These are phyloP conservation scores for Kondoa malvinella DNA, from an alignment of 768 basidiomycete genomes.

Conservation along the genomic window DNA sequence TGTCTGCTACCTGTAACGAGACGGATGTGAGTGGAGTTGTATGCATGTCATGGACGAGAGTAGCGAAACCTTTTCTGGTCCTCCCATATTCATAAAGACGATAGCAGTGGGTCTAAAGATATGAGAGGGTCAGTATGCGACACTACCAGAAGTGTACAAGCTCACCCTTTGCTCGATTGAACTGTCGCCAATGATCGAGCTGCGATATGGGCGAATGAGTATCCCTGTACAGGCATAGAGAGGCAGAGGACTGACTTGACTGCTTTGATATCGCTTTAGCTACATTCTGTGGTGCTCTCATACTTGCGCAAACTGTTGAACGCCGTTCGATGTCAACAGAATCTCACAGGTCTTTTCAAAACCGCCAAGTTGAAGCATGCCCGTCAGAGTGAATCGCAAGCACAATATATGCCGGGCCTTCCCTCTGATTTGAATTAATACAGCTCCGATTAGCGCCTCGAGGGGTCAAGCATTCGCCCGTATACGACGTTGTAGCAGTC, in stretches of 20 bases:
- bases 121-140: background rate
- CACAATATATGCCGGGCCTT: background rate
- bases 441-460: background rate
- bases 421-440: background rate
- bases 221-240: background rate
- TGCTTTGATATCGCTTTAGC: background rate
- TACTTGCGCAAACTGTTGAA: no score
- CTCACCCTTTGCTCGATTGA: background rate
- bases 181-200: background rate
- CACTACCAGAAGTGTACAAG: background rate
- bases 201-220: background rate
- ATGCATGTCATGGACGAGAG: background rate
- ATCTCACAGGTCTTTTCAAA: no score
- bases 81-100: slow-evolving; percentile 99
- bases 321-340: no score
- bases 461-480: slow-evolving; percentile 1
- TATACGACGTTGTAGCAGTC: slow-evolving; percentile 3
- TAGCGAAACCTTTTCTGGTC: slow-evolving; percentile 63
- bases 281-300: no score
- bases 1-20: slow-evolving; percentile 59
- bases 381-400: background rate
- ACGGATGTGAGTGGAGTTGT: slow-evolving; percentile 1
- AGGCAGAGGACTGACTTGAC: background rate
- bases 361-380: background rate
- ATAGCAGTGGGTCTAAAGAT: slow-evolving; percentile 40